These are phyloP conservation scores for Agastache rugosa DNA, from an alignment of 257 asterid species.

Conservation along the genomic window DNA sequence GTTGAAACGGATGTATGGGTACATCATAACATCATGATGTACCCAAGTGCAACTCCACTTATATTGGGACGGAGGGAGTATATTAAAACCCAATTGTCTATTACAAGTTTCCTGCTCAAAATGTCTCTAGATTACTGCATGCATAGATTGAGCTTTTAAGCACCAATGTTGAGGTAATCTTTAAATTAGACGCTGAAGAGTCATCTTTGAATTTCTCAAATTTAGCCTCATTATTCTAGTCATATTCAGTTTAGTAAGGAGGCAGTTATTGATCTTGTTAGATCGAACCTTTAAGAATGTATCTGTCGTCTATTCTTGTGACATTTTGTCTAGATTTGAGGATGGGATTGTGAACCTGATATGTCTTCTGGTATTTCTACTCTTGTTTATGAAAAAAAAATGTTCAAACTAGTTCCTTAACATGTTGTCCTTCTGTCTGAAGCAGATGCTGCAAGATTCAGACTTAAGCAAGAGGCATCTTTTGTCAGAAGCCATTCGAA, in stretches of 20 bases:
- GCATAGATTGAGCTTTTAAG: too few relatives aligned
- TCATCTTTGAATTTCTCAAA: not conserved
- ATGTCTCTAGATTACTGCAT: too few relatives aligned
- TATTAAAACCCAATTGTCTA: too few relatives aligned
- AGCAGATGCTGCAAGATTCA: slow-evolving; percentile 79
- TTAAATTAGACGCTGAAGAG: too few relatives aligned
- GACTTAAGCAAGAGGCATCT: slow-evolving; percentile 93
- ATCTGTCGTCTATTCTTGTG: not conserved
- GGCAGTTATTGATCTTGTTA: not conserved
- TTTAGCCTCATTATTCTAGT: not conserved
- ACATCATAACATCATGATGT: too few relatives aligned
- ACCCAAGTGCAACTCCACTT: too few relatives aligned
- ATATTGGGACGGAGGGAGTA: too few relatives aligned
- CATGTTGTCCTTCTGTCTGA: slow-evolving; percentile 1
- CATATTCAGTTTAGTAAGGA: not conserved
- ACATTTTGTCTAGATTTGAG: slow-evolving; percentile 64
- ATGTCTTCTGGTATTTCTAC: slow-evolving; percentile 48
- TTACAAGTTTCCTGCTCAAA: too few relatives aligned
- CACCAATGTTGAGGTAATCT: too few relatives aligned
- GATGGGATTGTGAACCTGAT: slow-evolving; percentile 89
- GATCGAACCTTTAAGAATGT: not conserved
- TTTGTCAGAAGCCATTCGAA: slow-evolving; percentile 80
- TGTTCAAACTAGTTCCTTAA: not conserved
- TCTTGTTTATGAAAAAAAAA: not conserved
- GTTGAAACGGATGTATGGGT: too few relatives aligned